Evolutionary conservation across 2,329 filamentous ascomycete species (phyloP), one percentile per base, ranked within the genome.

Genomic region (Microdochium bolleyi): DNA sequence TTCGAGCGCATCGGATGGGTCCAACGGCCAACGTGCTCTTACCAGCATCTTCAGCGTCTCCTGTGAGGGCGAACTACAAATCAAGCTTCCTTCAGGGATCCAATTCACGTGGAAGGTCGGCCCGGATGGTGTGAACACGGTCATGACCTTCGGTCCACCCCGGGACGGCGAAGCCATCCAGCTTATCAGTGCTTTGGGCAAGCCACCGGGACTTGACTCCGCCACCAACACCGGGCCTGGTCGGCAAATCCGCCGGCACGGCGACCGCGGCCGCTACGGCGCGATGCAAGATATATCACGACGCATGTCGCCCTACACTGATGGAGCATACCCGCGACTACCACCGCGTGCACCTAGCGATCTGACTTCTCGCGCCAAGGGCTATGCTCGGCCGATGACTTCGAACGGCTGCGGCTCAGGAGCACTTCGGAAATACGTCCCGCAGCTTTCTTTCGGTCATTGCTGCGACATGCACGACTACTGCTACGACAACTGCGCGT

Each of bases 381-480:
- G 24, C 2, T 24, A 14, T 2, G 51, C 41, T 7, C 44, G 37
- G n/a, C 11, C 5, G 13, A 14, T 24, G 21, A 8, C 19, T 5
- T 24, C 51, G n/a, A 53, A 53, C 52, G 52, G 52, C 3, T 53
- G 52, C 24, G 52, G 52, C 4, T 19, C 52, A 3, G 49, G 38
- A 13, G 24, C 19, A 11, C 14, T 16, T 2, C 14, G 9, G n/a
- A 34, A 37, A 22, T 48, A 48, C 22, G 27, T 51, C 24, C 52
- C 52, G 21, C 48, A 53, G 24, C 25, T 27, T 9, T 19, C 34
- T n/a, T 53, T 53, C 21, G 52, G 52, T 2, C 10, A 19, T 2
- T 53, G 52, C 27, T 53, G 52, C 41, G n/a, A 53, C 49, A 13
- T n/a, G 3, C 52, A 53, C 49, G 52, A 53, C 24, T 13, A 16